Base-by-base conservation (phyloP, 345 rosid species). In the Pugionium cornutum region DNA sequence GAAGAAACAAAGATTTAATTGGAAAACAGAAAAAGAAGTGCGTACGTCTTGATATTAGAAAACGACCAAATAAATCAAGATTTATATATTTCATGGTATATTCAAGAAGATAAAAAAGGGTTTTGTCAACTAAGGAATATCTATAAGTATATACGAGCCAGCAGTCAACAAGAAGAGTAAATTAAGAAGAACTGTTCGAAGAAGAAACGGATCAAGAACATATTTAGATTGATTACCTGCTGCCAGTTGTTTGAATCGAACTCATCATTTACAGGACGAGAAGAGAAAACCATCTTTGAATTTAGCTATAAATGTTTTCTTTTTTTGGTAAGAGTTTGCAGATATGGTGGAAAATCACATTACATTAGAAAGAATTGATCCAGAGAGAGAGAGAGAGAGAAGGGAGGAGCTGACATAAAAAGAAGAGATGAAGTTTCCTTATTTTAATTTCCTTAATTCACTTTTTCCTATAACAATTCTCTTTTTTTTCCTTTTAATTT, bases 181-280 rank as follows among this genome's bases (percentile, higher is more conserved):
- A 18, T 18, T 18, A 18, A 18, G 18, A 18, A 18, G 18, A 18
- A 18, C 18, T 18, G 18, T 18, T 18, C 18, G 18, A 18, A 18
- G 18, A 3, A 34, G 56, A 35, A 52, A 50, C 4, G 34, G 40
- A 65, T 43, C 58, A 73, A 53, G 51, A 66, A 44, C 59, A 53
- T 57, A 7, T 57, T 63, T 32, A 65, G n/a, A 53, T 2, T 45
- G 45, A 39, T 74, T 54, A 74, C 73, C 77, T 74, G 76, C 29
- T 73, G 77, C 77, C 68, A 74, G 47, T 74, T 54, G 9, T 40
- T 52, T 60, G 73, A 58, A 64, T 72, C 73, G 60, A 63, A 68
- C 41, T 63, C 75, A 52, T 62, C 74, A 51, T 62, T 53, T 49
- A 76, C 8, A 44, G 70, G 74, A 56, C 62, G 80, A 64, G 77